phyloP scores from a whole-genome alignment of 139 green algal species.

The Deuterostichococcus epilithicus region DNA sequence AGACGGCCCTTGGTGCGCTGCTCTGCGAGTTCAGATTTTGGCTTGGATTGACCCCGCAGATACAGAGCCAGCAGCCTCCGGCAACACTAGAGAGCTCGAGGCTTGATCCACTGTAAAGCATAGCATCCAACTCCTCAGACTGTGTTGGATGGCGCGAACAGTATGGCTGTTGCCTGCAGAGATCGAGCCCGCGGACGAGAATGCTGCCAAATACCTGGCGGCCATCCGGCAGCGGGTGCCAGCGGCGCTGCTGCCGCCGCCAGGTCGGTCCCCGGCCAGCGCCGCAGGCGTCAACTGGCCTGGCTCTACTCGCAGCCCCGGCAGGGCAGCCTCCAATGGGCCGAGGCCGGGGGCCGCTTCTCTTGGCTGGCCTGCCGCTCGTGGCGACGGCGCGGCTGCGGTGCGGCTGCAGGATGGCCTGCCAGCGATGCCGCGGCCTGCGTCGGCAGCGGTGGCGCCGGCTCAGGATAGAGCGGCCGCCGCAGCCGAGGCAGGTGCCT shows the following conservation, averaged over 20 bases:
- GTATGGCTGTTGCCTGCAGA: background rate
- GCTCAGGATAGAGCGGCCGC: too few relatives aligned
- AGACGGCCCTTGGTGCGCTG: slow-evolving; percentile 13
- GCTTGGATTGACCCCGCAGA: too few relatives aligned
- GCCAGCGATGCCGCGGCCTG: too few relatives aligned
- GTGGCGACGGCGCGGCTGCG: background rate
- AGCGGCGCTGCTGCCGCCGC: background rate
- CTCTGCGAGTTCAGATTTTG: background rate
- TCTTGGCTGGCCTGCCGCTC: background rate
- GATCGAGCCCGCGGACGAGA: slow-evolving; percentile 20
- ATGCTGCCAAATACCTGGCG: slow-evolving; percentile 23
- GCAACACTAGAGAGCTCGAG: background rate
- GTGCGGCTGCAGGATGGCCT: background rate
- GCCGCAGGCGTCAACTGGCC: background rate
- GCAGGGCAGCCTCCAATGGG: background rate
- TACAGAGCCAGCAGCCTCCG: too few relatives aligned
- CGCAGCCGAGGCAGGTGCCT: too few relatives aligned
- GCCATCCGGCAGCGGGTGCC: slow-evolving; percentile 3
- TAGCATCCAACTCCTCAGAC: background rate
- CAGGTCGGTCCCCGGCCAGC: background rate
- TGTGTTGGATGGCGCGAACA: background rate
- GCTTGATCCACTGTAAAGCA: background rate
- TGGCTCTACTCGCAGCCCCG: background rate
- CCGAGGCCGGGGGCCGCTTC: background rate
- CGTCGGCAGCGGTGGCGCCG: too few relatives aligned